phyloP scores from a whole-genome alignment of 2,329 filamentous ascomycete genomes.

The Alternaria rosae region DNA sequence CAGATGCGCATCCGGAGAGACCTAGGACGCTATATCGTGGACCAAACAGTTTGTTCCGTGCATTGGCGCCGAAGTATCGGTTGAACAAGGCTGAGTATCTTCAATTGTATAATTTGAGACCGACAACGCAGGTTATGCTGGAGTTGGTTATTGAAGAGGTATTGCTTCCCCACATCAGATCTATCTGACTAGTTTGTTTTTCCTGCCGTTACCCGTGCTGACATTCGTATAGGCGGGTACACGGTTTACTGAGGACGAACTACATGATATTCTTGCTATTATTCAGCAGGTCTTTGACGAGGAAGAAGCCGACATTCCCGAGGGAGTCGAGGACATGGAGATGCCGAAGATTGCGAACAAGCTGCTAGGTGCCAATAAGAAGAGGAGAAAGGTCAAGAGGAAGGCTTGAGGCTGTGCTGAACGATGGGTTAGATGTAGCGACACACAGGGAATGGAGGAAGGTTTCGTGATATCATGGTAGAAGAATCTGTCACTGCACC shows the following conservation, averaged over 20 bases:
- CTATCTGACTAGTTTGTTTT: too few relatives aligned
- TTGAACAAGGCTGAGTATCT: conserved; percentile 50
- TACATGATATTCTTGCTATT: conserved; percentile 38
- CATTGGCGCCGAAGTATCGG: conserved; percentile 36
- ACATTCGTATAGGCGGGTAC: conserved; percentile 27
- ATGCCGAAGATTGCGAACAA: conserved; percentile 42
- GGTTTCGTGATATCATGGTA: background rate
- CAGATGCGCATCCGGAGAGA: conserved; percentile 27
- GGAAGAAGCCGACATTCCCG: conserved; percentile 37
- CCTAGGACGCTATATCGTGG: conserved; percentile 48
- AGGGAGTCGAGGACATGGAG: conserved; percentile 34
- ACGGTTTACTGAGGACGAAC: conserved; percentile 41
- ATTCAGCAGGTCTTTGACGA: conserved; percentile 41
- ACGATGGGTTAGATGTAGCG: background rate
- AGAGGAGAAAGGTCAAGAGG: conserved; percentile 27
- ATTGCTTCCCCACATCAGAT: background rate
- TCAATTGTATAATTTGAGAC: conserved; percentile 48
- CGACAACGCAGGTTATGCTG: conserved; percentile 40
- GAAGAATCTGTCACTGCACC: background rate
- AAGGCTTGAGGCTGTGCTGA: background rate
- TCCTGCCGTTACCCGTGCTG: too few relatives aligned
- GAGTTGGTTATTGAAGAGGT: conserved; percentile 49
- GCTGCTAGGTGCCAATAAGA: conserved; percentile 38
- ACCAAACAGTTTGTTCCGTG: conserved; percentile 41
- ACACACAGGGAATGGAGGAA: too few relatives aligned